Base-by-base conservation (phyloP, 331 rosid species). In the Malus hybrid region DNA sequence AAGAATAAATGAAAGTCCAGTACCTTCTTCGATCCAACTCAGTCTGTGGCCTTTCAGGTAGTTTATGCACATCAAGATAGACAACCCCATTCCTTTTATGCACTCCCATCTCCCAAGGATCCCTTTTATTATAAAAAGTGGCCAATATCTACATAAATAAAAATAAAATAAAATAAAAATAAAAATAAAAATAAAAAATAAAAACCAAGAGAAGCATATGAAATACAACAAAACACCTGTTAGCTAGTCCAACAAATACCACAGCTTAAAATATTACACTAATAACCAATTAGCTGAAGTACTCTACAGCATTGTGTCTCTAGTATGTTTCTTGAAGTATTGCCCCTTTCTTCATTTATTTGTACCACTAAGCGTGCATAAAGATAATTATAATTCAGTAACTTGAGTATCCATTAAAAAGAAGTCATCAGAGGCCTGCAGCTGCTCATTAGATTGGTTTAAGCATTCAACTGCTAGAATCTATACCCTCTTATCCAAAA, bases 21-120 rank as follows among this genome's bases (percentile, higher is more conserved):
- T 86, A 92, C 99, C 99, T 94, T 85, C 93, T 85, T 68, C 97
- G 93, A 39, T 94, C 99, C 78, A 85, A 60, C 29, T 94, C 99
- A 80, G 91, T 92, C 76, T 86, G 89, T 4, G 96, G 90, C 80
- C 96, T 89, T 86, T 92, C 97, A 18, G 93, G 99, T 67, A 94
- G 82, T 76, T 86, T 92, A 87, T 94, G 99, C 80, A 94, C 97
- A 77, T 94, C 99, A 64, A 94, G 97, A 85, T 92, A 94, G 79
- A 92, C 92, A 80, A 90, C 99, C 61, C 99, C 99, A 57, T 94
- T 87, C 85, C 97, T 84, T 87, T 89, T 94, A 80, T 94, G 97
- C 75, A 94, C 99, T 63, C 99, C 99, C 99, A 94, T 94, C 77
- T 90, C 99, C 99, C 99, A 94, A 67, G 99, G 96, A 80, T 94